Percentiles rank a stretch among this genome's conserved stretches.
phyloP scores from a whole-genome alignment of 306 rosid species.

The Lagenaria siceraria region DNA sequence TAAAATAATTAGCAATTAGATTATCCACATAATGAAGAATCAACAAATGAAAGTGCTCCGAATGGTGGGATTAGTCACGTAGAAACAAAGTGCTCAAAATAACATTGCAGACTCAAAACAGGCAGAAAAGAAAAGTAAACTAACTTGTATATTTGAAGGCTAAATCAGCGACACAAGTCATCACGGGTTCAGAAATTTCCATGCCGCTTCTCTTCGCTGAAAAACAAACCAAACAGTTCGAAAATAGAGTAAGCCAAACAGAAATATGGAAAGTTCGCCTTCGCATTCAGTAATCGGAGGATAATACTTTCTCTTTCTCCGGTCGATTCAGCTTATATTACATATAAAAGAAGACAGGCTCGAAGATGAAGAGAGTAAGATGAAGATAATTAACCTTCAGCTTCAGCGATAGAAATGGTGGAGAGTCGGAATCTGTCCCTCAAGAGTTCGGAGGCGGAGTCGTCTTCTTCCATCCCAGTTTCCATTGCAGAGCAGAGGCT shows the following conservation, averaged over 20 bases:
- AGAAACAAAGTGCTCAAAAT: background rate
- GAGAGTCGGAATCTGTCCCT: conserved; percentile 67
- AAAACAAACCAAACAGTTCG: background rate
- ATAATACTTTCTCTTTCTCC: no score
- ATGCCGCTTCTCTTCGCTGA: conserved; percentile 39
- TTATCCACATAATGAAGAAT: background rate
- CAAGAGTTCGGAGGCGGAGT: conserved; percentile 35
- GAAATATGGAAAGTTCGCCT: background rate
- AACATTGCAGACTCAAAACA: background rate
- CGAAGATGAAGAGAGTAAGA: background rate
- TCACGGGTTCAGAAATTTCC: conserved; percentile 60
- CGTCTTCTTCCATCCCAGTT: conserved; percentile 29
- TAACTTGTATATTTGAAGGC: conserved; percentile 73
- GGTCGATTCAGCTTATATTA: background rate
- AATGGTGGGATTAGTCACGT: background rate
- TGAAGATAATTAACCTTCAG: conserved; percentile 35
- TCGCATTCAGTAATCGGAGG: background rate
- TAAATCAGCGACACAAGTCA: conserved; percentile 65
- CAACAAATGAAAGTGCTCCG: background rate
- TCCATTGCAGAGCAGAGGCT: background rate
- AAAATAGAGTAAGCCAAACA: background rate
- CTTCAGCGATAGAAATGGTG: conserved; percentile 55
- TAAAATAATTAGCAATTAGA: background rate
- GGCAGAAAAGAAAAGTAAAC: background rate
- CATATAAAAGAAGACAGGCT: background rate